Base-by-base conservation (phyloP, 1,139 yeast species). In the Kodamaea anthophila region DNA sequence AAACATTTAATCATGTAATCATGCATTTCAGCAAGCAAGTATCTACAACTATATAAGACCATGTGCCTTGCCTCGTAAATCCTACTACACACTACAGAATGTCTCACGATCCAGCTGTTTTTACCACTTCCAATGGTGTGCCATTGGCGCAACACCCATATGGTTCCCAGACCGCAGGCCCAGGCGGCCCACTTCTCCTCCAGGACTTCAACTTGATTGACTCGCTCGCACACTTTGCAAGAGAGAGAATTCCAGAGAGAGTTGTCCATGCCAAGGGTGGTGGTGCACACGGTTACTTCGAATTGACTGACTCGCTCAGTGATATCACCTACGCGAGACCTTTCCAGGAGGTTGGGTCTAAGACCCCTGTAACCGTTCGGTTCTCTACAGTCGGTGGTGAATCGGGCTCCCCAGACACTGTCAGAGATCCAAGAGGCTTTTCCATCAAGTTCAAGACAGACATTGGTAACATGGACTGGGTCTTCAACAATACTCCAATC, bases 221-320 rank as follows among this genome's bases (percentile, higher is more conserved):
- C 39, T 59, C 69, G 6, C 46, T 74, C 34, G 70, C 79, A n/a
- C 81, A 74, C 45, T 74, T 74, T 46, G 78, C 73, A 51, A 55
- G 76, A 32, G 81, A 74, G 49, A 58, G 80, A 44, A 70, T 74
- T 33, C 81, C 80, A 8, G 80, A 74, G 51, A 58, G 81, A 48
- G 79, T 74, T 24, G 81, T 75, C 9, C 81, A 74, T 41, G 81
- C 81, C 25, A 74, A 74, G 45, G 81, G 81, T 34, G 71, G 77
- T 18, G 81, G 81, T 41, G 79, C 77, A 5, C 73, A 64, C 44
- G 80, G 80, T 16, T 61, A 62, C 43, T 74, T 74, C 46, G 79
- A 73, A 44, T 73, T 71, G 34, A 74, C 80, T 10, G 77, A 73
- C 39, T 74, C 72, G 32, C 60, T 73, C 35, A 51, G 72, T 3